Conservation (phyloP, 306 rosid genomes). For the Luffa acutangula region DNA sequence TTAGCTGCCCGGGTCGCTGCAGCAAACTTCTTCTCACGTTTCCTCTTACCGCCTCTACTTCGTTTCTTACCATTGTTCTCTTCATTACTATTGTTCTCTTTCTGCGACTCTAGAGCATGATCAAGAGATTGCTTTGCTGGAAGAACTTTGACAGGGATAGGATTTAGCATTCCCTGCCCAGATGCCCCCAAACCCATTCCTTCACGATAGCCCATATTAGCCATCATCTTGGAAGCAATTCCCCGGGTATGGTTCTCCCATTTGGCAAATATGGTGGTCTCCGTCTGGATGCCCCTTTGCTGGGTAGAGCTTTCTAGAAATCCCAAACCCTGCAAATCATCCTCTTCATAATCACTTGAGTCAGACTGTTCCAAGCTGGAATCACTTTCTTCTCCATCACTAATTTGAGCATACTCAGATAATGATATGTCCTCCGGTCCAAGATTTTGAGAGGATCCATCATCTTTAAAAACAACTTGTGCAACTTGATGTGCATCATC, state of each 20-base stretch:
- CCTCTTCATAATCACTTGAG: conserved; percentile 59
- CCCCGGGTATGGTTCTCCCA: conserved; percentile 99
- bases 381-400: conserved; percentile 44
- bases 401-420: conserved; percentile 54
- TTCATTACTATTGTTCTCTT: conserved; percentile 26
- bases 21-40: conserved; percentile 80
- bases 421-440: conserved; percentile 49
- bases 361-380: conserved; percentile 48
- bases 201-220: conserved; percentile 82
- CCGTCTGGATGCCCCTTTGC: conserved; percentile 74
- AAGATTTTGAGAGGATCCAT: conserved; percentile 62
- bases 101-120: conserved; percentile 50
- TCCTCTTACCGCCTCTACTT: conserved; percentile 83
- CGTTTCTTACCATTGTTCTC: conserved; percentile 50
- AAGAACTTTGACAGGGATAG: conserved; percentile 63
- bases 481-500: conserved; percentile 51
- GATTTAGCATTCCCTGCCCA: conserved; percentile 84
- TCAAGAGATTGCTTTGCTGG: conserved; percentile 90
- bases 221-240: conserved; percentile 95
- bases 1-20: conserved; percentile 48
- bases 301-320: conserved; percentile 56
- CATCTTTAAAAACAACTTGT: conserved; percentile 72
- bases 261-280: conserved; percentile 74
- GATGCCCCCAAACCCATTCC: conserved; percentile 85
- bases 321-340: conserved; percentile 57